phyloP scores from a whole-genome alignment of 2,329 filamentous ascomycete genomes.

The Alternaria panax region DNA sequence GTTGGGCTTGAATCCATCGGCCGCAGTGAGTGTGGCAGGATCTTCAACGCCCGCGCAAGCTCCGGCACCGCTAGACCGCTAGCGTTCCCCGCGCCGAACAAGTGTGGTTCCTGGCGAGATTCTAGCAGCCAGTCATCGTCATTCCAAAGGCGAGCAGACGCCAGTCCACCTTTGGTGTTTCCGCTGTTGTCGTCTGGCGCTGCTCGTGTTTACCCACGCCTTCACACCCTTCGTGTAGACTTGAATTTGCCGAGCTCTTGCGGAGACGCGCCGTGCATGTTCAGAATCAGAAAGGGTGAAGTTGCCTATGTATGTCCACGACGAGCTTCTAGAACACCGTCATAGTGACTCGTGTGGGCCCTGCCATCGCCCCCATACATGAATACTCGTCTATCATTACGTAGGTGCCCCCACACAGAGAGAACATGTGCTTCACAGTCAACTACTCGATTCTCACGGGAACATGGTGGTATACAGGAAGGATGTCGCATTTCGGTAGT shows the following conservation, averaged over 20 bases:
- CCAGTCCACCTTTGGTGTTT: conserved; percentile 4
- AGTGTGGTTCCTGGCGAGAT: conserved; percentile 31
- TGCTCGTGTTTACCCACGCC: background rate
- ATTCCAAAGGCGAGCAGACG: conserved; percentile 12
- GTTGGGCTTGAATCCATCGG: background rate
- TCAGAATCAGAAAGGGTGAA: background rate
- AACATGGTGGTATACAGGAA: background rate
- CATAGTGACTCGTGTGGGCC: conserved; percentile 26
- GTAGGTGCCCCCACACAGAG: conserved; percentile 20
- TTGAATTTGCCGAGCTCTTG: background rate
- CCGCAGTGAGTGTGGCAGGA: conserved; percentile 16
- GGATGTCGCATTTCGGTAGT: conserved; percentile 9
- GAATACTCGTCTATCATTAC: conserved; percentile 16
- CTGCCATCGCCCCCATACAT: conserved; percentile 10
- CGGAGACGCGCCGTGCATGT: background rate
- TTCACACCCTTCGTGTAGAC: background rate
- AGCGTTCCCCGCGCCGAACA: conserved; percentile 36
- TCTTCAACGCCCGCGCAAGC: conserved; percentile 22
- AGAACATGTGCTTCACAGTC: conserved; percentile 5
- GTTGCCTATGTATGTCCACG: background rate
- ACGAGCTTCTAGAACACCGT: conserved; percentile 21
- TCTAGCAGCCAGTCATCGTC: conserved; percentile 26
- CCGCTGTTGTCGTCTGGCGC: background rate
- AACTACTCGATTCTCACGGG: conserved; percentile 1
- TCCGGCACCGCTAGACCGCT: conserved; percentile 24